Evolutionary conservation across 2,329 filamentous ascomycete genomes (phyloP).

Genomic region (Aspergillus sp.): DNA sequence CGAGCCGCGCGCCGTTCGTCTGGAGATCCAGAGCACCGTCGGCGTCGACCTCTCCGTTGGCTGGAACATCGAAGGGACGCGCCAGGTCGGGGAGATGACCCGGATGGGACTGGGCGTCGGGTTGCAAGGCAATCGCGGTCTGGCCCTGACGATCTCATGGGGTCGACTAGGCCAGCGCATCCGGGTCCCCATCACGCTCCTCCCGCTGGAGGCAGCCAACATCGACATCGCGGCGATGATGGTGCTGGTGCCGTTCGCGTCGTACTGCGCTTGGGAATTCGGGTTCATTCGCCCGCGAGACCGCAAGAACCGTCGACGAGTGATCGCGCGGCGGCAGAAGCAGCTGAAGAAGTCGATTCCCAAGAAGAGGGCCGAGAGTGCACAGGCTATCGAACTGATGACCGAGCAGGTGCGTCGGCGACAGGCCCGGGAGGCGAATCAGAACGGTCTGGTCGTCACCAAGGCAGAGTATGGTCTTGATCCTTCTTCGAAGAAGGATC

Average conservation of each 20-base stretch:
- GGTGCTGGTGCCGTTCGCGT: conserved; percentile 38
- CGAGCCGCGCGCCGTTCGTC: conserved; percentile 32
- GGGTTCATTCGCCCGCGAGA: conserved; percentile 41
- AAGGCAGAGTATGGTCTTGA: conserved; percentile 43
- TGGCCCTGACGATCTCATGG: conserved; percentile 42
- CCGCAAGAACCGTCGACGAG: conserved; percentile 33
- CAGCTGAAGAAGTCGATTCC: conserved; percentile 37
- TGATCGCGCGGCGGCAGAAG: conserved; percentile 36
- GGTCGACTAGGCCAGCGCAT: conserved; percentile 41
- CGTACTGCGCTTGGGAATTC: conserved; percentile 44
- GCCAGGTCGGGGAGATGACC: conserved; percentile 38
- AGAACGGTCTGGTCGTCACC: conserved; percentile 40
- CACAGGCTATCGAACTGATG: conserved; percentile 43
- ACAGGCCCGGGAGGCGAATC: conserved; percentile 35
- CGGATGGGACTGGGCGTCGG: conserved; percentile 41
- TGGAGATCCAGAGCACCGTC: conserved; percentile 33
- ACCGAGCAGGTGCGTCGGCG: conserved; percentile 38
- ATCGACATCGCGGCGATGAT: conserved; percentile 36
- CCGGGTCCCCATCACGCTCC: conserved; percentile 39
- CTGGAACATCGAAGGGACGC: conserved; percentile 38
- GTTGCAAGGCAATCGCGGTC: conserved; percentile 32
- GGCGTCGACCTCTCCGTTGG: conserved; percentile 27
- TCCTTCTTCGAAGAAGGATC: conserved; percentile 26
- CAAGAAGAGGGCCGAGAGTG: conserved; percentile 37
- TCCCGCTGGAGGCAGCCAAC: conserved; percentile 33